A percentile compares a stretch with the other conserved stretches of the same genome.
These are phyloP conservation scores for Saprolegnia parasitica DNA, from an alignment of 352 stramenopile species.

Conservation along the genomic window DNA sequence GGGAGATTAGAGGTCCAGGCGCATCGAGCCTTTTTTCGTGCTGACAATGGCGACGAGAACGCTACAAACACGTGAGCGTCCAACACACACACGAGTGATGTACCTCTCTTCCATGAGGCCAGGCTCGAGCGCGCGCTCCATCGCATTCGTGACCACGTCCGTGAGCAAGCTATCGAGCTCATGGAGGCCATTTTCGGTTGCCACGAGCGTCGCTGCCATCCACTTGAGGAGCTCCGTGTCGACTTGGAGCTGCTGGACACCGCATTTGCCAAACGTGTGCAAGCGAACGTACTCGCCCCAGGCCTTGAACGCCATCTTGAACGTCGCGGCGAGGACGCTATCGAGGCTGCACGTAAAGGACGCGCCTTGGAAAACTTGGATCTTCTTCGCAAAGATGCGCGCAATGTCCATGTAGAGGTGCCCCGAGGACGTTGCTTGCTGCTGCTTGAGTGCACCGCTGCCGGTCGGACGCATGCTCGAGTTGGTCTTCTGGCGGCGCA, in stretches of 20 bases:
- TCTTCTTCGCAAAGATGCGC: slow-evolving; percentile 76
- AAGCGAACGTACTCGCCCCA: slow-evolving; percentile 61
- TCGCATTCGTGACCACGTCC: slow-evolving; percentile 69
- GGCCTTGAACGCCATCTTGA: slow-evolving; percentile 76
- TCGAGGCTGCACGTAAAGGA: slow-evolving; percentile 46
- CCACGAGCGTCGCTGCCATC: slow-evolving; percentile 51
- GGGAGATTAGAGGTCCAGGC: neutral
- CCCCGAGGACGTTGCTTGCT: neutral
- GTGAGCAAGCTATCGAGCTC: slow-evolving; percentile 74
- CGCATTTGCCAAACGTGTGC: slow-evolving; percentile 59
- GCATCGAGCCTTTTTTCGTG: slow-evolving; percentile 37
- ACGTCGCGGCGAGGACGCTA: slow-evolving; percentile 60
- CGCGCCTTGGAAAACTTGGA: slow-evolving; percentile 54
- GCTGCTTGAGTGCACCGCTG: slow-evolving; percentile 48
- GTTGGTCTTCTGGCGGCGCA: slow-evolving; percentile 51
- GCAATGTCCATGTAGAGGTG: slow-evolving; percentile 51
- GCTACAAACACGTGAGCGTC: too few species aligned
- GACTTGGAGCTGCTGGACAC: slow-evolving; percentile 73
- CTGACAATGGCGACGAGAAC: slow-evolving; percentile 79
- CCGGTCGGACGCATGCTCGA: slow-evolving; percentile 50
- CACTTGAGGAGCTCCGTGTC: slow-evolving; percentile 67
- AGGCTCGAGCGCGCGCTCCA: slow-evolving; percentile 56
- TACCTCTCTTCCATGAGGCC: slow-evolving; percentile 70
- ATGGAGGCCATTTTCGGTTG: slow-evolving; percentile 36
- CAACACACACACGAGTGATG: too few species aligned